These are phyloP conservation scores for Achaetomium macrosporum DNA, from an alignment of 2,329 filamentous ascomycete species.

Conservation along the genomic window DNA sequence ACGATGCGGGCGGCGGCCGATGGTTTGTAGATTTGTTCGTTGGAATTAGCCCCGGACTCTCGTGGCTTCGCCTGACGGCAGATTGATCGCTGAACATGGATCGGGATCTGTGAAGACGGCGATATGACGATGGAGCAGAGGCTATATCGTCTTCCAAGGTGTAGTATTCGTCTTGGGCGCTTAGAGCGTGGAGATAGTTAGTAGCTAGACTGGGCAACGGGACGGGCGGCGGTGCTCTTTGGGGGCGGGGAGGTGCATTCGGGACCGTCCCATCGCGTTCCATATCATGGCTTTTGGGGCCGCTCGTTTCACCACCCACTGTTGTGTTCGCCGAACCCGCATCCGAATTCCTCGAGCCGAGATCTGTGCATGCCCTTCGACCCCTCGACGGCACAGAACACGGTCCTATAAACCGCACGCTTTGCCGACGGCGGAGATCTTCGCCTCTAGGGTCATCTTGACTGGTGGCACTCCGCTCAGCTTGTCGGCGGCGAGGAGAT, in stretches of 20 bases:
- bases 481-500: conserved; percentile 16
- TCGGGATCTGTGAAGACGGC: conserved; percentile 47
- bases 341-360: not conserved
- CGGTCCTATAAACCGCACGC: conserved; percentile 47
- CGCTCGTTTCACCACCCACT: conserved; percentile 5
- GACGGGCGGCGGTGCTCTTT: conserved; percentile 14
- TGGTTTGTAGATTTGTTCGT: not conserved
- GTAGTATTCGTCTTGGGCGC: conserved; percentile 39
- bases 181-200: conserved; percentile 34
- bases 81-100: conserved; percentile 44
- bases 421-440: conserved; percentile 41
- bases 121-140: conserved; percentile 43
- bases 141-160: conserved; percentile 43
- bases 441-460: conserved; percentile 22
- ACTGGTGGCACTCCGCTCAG: conserved; percentile 2
- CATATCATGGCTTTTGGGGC: conserved; percentile 2
- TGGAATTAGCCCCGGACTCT: conserved; percentile 1
- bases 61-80: conserved; percentile 10
- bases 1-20: not conserved
- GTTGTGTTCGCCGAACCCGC: not conserved
- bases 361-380: not conserved
- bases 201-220: conserved; percentile 23
- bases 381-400: conserved; percentile 18
- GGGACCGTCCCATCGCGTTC: not conserved
- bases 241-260: conserved; percentile 7